phyloP scores from a whole-genome alignment of 768 basidiomycete genomes.

The Collybia mongolica region DNA sequence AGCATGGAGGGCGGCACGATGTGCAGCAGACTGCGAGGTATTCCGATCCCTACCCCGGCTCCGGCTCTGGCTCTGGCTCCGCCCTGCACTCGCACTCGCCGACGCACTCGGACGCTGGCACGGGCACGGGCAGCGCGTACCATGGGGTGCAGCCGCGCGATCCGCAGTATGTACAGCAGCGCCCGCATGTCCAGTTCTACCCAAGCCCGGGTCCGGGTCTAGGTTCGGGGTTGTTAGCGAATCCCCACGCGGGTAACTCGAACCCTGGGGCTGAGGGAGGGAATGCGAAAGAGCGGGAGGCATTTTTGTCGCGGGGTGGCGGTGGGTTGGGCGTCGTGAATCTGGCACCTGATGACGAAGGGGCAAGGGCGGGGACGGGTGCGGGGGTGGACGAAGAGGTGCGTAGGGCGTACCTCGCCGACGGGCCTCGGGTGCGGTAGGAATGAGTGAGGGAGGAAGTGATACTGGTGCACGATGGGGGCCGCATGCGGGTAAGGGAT shows the following conservation, averaged over 20 bases:
- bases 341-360: conserved; percentile 1
- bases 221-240: neutral
- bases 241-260: too few species aligned
- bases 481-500: too few species aligned
- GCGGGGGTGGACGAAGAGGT: conserved; percentile 1
- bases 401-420: conserved; percentile 3
- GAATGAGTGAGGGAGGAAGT: conserved; percentile 8
- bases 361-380: conserved; percentile 1
- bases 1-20: too few species aligned
- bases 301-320: too few species aligned
- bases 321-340: neutral
- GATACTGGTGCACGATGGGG: conserved; percentile 21
- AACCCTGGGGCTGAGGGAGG: neutral
- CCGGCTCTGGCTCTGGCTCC: neutral
- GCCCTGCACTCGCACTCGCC: neutral
- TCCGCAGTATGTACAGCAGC: neutral
- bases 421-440: conserved; percentile 23
- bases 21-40: too few species aligned
- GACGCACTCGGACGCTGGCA: too few species aligned
- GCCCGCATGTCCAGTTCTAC: too few species aligned
- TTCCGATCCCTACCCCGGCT: neutral
- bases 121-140: neutral
- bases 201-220: too few species aligned
- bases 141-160: neutral
- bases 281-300: conserved; percentile 23